phyloP scores from a whole-genome alignment of 179 eudicot genomes.

The Patellifolia procumbens region DNA sequence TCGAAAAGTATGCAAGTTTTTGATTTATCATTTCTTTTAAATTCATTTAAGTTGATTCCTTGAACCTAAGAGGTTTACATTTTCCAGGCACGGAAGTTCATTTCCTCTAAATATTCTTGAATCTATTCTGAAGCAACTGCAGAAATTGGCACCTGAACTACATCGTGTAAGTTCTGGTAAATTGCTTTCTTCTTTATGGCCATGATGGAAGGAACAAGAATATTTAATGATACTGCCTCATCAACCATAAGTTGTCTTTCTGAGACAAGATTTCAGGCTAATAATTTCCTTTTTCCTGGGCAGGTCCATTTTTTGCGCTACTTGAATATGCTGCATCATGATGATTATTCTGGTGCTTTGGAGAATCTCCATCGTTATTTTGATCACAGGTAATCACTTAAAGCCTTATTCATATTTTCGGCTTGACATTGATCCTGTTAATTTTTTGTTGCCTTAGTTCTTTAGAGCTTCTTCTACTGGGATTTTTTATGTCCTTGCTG shows the following conservation, averaged over 20 bases:
- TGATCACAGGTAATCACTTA: conserved; percentile 74
- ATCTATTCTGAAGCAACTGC: conserved; percentile 65
- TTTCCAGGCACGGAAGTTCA: conserved; percentile 73
- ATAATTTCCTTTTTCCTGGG: conserved; percentile 2
- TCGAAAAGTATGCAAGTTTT: conserved; percentile 67
- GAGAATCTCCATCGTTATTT: conserved; percentile 97
- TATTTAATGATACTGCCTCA: neutral
- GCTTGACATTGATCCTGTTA: neutral
- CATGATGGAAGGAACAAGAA: neutral
- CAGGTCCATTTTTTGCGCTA: conserved; percentile 95
- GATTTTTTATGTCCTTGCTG: neutral
- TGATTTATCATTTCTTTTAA: neutral
- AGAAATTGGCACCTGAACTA: conserved; percentile 87
- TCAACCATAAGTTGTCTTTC: conserved; percentile 3
- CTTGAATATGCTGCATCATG: conserved; percentile 86
- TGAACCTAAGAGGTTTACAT: conserved; percentile 11
- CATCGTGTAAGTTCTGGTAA: conserved; percentile 64
- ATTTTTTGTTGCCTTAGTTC: neutral
- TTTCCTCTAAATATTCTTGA: conserved; percentile 77
- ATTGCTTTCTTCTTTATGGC: conserved; percentile 7
- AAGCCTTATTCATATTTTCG: neutral
- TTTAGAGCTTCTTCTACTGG: neutral
- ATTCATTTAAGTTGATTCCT: neutral
- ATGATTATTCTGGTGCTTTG: conserved; percentile 86
- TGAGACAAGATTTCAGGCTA: neutral